Percentiles rank a stretch among this genome's conserved stretches.
These are phyloP conservation scores for Suillus sp. DNA, from an alignment of 768 basidiomycete species.

Conservation along the genomic window DNA sequence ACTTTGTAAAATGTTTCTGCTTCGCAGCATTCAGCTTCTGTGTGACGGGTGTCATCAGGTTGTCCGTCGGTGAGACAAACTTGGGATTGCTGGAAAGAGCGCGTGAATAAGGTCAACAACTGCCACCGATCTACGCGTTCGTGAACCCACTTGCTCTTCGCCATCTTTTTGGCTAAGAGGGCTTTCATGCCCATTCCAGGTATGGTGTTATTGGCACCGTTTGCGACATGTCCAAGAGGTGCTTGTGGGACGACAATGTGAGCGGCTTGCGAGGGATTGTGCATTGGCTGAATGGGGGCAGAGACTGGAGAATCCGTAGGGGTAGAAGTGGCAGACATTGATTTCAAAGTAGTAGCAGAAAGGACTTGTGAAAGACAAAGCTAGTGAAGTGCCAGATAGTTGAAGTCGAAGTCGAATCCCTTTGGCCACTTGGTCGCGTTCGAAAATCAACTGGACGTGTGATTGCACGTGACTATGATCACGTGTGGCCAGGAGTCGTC, in stretches of 20 bases:
- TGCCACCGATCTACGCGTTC: not conserved
- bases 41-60: constrained; percentile 90
- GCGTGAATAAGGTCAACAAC: constrained; percentile 16
- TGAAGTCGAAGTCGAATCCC: not conserved
- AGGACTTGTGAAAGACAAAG: not conserved
- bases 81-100: constrained; percentile 68
- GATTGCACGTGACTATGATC: constrained; percentile 27
- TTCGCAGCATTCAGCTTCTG: constrained; percentile 89
- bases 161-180: constrained; percentile 90
- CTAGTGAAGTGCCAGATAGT: constrained; percentile 5
- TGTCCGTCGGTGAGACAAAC: constrained; percentile 93
- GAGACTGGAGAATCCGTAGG: constrained; percentile 67
- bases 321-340: constrained; percentile 55
- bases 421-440: constrained; percentile 18
- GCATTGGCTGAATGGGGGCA: constrained; percentile 76
- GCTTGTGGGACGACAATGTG: constrained; percentile 78
- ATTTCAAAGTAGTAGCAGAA: not conserved
- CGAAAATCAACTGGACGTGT: constrained; percentile 32
- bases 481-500: not conserved
- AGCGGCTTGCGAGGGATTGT: constrained; percentile 82
- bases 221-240: constrained; percentile 68
- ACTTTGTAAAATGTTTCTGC: constrained; percentile 95
- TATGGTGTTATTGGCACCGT: constrained; percentile 52
- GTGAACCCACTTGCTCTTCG: constrained; percentile 75
- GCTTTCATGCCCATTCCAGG: constrained; percentile 88